These are phyloP conservation scores for Fusarium heterosporum DNA, from an alignment of 2,329 filamentous ascomycete genomes.

Conservation along the genomic window DNA sequence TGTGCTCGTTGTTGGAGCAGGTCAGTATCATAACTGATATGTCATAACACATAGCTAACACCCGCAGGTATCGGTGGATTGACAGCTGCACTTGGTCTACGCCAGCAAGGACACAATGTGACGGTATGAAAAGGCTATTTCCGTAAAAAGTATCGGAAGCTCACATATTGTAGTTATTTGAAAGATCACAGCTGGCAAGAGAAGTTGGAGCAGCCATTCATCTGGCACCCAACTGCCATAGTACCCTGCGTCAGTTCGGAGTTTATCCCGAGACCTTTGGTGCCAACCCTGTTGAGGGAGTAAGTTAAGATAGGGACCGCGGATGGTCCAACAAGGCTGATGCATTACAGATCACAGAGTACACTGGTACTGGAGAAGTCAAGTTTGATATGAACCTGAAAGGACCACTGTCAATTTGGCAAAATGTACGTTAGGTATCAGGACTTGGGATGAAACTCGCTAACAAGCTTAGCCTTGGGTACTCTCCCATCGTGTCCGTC, in stretches of 20 bases:
- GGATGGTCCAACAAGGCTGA: background rate
- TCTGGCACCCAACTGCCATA: conserved; percentile 70
- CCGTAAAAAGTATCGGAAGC: background rate
- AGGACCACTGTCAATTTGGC: conserved; percentile 56
- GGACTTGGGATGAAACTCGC: fast-evolving
- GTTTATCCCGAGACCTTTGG: conserved; percentile 54
- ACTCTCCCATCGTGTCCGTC: conserved; percentile 62
- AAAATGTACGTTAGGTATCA: conserved; percentile 49
- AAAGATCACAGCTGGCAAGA: conserved; percentile 66
- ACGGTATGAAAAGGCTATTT: conserved; percentile 48
- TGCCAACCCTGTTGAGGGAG: conserved; percentile 52
- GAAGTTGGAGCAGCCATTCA: conserved; percentile 73
- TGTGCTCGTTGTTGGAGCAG: conserved; percentile 42
- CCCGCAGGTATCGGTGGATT: conserved; percentile 60
- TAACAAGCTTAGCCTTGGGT: conserved; percentile 52
- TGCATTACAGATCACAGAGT: conserved; percentile 50
- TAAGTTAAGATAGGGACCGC: fast-evolving
- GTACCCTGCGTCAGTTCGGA: conserved; percentile 60
- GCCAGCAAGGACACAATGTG: conserved; percentile 61
- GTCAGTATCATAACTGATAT: background rate
- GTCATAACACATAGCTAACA: background rate
- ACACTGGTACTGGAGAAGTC: conserved; percentile 52
- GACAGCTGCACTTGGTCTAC: conserved; percentile 60
- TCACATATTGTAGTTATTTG: conserved; percentile 58
- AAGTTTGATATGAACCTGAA: conserved; percentile 52